Conservation (phyloP, 2,329 filamentous ascomycete genomes). For the Exophiala sideris region DNA sequence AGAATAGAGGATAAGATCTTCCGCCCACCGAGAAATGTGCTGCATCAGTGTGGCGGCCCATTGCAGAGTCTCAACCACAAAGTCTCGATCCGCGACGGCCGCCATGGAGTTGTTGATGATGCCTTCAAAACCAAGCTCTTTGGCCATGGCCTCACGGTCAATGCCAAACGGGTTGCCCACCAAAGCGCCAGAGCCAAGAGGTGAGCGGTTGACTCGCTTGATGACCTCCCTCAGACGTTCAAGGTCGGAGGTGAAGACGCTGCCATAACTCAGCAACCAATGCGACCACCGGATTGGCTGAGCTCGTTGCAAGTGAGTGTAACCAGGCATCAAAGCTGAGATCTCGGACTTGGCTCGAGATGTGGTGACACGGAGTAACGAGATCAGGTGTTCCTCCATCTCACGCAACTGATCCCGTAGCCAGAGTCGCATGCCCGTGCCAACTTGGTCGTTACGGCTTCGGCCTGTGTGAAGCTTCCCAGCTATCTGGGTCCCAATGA, state of each 20-base stretch:
- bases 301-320: slow-evolving; percentile 82
- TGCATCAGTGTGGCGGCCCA: slow-evolving; percentile 76
- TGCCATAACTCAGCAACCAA: slow-evolving; percentile 73
- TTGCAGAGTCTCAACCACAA: slow-evolving; percentile 75
- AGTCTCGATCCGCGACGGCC: slow-evolving; percentile 74
- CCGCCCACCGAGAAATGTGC: slow-evolving; percentile 75
- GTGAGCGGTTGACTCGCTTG: slow-evolving; percentile 67
- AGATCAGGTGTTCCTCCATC: slow-evolving; percentile 66
- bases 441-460: slow-evolving; percentile 86
- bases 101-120: slow-evolving; percentile 71
- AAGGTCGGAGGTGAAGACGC: slow-evolving; percentile 69
- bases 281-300: slow-evolving; percentile 76
- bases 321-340: slow-evolving; percentile 78
- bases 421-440: slow-evolving; percentile 88
- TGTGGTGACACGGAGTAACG: slow-evolving; percentile 67
- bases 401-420: slow-evolving; percentile 68
- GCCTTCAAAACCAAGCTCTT: slow-evolving; percentile 75
- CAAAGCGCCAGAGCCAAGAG: slow-evolving; percentile 72
- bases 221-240: slow-evolving; percentile 72
- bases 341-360: slow-evolving; percentile 70
- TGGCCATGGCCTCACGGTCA: slow-evolving; percentile 72
- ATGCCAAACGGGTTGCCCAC: slow-evolving; percentile 81
- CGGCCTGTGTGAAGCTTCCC: slow-evolving; percentile 88
- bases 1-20: slow-evolving; percentile 83
- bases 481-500: slow-evolving; percentile 76